Evolutionary conservation across 495 filamentous ascomycete species (phyloP), one percentile per base, ranked within the genome.

Genomic region (Tuber magnatum): DNA sequence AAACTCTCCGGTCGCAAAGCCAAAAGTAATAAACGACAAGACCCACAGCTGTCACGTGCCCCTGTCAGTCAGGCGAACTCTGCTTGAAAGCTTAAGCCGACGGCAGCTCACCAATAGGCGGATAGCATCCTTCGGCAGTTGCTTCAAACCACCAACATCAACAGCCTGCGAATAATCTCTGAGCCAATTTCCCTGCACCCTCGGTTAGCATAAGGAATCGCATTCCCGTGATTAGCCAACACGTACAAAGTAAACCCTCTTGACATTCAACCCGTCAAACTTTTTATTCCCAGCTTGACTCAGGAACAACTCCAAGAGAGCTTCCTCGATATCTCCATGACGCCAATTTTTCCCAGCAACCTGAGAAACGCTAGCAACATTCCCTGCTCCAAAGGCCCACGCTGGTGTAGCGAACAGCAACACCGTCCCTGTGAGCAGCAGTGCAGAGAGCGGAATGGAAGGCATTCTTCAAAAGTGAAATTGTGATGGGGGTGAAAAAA

Each of bases 291-390:
- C 91, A 71, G 88, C 90, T 70, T 88, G 87, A 43, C 92, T 90
- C 86, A 95, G 90, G 73, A 91, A 83, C 38, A 97, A 84, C 72
- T 86, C 88, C 75, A 97, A 87, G 41, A 97, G 88, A 38, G 90
- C 88, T 86, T 97, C 94, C 87, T 97, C 94, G 82, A 97, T 96
- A 85, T 98, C 94, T 75, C 94, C 94, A 89, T 97, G 94, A 72
- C 94, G 93, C 92, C 92, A 97, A 83, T 96, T 96, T 78, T 91
- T 86, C 75, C 93, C 94, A 28, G 70, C 43, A 46, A 80, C 68
- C 78, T 88, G 89, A 71, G 93, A 90, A 71, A 92, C 87, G 5
- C 89, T 88, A 35, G 85, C 85, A 80, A 96, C 94, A 83, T 94
- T 95, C 46, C 93, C 93, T 71, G 94, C 94, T 35, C 94, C 94